Percentiles rank a stretch among this genome's conserved stretches.
These are phyloP conservation scores for Trametes villosa DNA, from an alignment of 768 basidiomycete species.

Conservation along the genomic window DNA sequence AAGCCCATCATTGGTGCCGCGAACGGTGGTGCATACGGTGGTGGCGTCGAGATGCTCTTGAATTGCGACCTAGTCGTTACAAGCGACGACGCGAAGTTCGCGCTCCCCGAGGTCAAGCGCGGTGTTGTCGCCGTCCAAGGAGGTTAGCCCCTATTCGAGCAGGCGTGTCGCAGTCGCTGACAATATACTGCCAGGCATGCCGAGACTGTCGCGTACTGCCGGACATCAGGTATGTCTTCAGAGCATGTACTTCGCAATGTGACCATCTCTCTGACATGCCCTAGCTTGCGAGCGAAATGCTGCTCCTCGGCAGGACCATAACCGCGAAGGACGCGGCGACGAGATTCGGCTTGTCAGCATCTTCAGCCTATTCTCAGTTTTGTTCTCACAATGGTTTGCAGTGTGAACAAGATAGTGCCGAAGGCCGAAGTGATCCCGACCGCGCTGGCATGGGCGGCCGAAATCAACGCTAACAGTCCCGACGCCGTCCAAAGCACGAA, in stretches of 20 bases:
- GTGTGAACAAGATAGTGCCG: constrained; percentile 75
- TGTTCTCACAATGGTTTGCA: constrained; percentile 28
- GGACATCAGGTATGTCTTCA: constrained; percentile 74
- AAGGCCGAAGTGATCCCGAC: constrained; percentile 55
- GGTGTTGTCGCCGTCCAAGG: constrained; percentile 77
- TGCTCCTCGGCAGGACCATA: constrained; percentile 72
- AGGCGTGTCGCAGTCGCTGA: background rate
- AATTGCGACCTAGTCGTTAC: constrained; percentile 83
- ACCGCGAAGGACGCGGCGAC: constrained; percentile 67
- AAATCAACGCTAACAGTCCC: constrained; percentile 69
- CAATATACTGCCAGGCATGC: constrained; percentile 50
- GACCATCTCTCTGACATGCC: background rate
- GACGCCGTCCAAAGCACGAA: constrained; percentile 83
- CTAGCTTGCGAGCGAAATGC: constrained; percentile 75
- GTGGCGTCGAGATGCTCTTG: constrained; percentile 47
- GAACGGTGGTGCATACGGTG: constrained; percentile 58
- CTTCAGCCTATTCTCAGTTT: background rate
- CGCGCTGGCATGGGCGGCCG: constrained; percentile 64
- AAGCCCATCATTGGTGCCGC: constrained; percentile 87
- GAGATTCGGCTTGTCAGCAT: constrained; percentile 71
- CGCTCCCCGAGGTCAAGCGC: constrained; percentile 76
- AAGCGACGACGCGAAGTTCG: constrained; percentile 67
- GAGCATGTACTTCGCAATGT: constrained; percentile 8
- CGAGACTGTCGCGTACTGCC: constrained; percentile 62
- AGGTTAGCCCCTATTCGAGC: constrained; percentile 40